phyloP scores from a whole-genome alignment of 2,329 filamentous ascomycete species.

The Hortaea werneckii region DNA sequence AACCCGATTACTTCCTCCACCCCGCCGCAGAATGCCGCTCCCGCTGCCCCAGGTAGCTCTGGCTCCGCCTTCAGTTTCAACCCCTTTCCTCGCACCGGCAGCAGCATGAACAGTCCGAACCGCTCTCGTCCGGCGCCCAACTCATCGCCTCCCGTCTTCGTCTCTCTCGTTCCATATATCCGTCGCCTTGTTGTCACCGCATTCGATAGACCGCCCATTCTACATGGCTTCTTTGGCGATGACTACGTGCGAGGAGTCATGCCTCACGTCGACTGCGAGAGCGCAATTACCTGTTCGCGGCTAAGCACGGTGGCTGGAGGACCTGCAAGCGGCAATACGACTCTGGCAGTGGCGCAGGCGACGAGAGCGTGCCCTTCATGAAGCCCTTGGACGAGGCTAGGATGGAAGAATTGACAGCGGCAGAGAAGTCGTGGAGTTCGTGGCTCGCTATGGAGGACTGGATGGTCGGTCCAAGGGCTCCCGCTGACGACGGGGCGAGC shows the following conservation, averaged over 20 bases:
- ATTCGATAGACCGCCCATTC: slow-evolving; percentile 74
- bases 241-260: slow-evolving; percentile 76
- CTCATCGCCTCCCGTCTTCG: slow-evolving; percentile 24
- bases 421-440: slow-evolving; percentile 81
- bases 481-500: slow-evolving; percentile 1
- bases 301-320: slow-evolving; percentile 85
- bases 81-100: slow-evolving; percentile 25
- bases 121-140: slow-evolving; percentile 24
- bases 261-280: slow-evolving; percentile 74
- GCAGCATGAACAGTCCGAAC: slow-evolving; percentile 27
- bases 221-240: slow-evolving; percentile 95
- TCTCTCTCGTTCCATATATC: slow-evolving; percentile 79
- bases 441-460: slow-evolving; percentile 97
- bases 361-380: slow-evolving; percentile 80
- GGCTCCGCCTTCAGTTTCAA: slow-evolving; percentile 14
- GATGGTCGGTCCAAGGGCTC: slow-evolving; percentile 53
- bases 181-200: slow-evolving; percentile 83
- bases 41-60: slow-evolving; percentile 1
- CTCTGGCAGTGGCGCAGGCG: slow-evolving; percentile 47
- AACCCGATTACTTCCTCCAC: slow-evolving; percentile 37
- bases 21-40: slow-evolving; percentile 4
- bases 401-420: slow-evolving; percentile 69
- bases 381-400: slow-evolving; percentile 62
- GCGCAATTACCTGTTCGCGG: slow-evolving; percentile 88
- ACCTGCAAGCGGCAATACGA: slow-evolving; percentile 87